phyloP scores from a whole-genome alignment of 768 basidiomycete species.

The Boletus barrowsii region DNA sequence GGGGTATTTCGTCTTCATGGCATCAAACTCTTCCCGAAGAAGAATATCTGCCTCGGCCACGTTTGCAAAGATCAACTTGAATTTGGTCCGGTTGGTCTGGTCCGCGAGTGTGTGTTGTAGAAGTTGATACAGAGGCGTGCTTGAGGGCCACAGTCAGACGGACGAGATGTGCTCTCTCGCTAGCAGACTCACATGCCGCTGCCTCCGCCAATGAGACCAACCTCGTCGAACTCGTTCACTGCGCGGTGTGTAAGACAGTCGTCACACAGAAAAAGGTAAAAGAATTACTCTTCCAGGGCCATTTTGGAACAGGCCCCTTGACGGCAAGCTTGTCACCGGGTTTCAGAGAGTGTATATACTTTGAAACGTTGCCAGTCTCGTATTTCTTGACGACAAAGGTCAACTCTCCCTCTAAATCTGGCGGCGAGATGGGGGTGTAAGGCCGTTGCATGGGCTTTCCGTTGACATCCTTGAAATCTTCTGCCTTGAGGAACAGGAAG shows the following conservation, averaged over 20 bases:
- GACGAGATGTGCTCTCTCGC: not conserved
- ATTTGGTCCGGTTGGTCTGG: slow-evolving; percentile 86
- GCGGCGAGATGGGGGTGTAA: slow-evolving; percentile 87
- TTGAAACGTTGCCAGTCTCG: slow-evolving; percentile 79
- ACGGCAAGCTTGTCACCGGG: slow-evolving; percentile 79
- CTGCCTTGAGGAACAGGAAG: slow-evolving; percentile 73
- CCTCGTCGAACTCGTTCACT: slow-evolving; percentile 83
- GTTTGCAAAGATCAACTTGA: slow-evolving; percentile 90
- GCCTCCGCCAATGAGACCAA: slow-evolving; percentile 90
- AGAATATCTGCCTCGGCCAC: slow-evolving; percentile 89
- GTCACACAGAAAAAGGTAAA: not conserved
- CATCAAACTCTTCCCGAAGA: slow-evolving; percentile 73
- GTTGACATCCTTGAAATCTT: slow-evolving; percentile 67
- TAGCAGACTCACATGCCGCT: slow-evolving; percentile 71
- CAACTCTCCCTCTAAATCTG: slow-evolving; percentile 72
- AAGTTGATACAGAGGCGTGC: slow-evolving; percentile 83
- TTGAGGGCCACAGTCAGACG: slow-evolving; percentile 27
- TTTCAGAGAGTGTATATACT: slow-evolving; percentile 77
- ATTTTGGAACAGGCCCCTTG: slow-evolving; percentile 91
- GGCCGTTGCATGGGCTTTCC: slow-evolving; percentile 88
- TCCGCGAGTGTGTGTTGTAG: slow-evolving; percentile 70
- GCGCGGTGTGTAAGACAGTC: slow-evolving; percentile 2
- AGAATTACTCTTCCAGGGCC: slow-evolving; percentile 71
- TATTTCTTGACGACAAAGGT: slow-evolving; percentile 83
- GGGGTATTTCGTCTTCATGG: slow-evolving; percentile 64